Evolutionary conservation across 768 basidiomycete genomes (phyloP).

Genomic region (Xanthoconium stramineum): DNA sequence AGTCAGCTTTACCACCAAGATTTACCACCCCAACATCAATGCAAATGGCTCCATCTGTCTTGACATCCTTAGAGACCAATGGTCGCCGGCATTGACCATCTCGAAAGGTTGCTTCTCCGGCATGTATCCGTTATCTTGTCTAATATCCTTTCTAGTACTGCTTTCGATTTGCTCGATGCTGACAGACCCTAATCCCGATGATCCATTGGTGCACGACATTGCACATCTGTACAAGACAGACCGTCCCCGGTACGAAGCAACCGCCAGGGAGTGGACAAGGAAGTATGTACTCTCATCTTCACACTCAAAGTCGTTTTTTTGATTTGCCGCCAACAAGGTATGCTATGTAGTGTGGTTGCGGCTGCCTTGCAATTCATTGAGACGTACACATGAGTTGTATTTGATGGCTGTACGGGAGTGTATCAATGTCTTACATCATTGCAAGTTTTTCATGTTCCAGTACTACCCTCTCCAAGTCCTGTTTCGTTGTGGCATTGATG

Average conservation of each 20-base stretch:
- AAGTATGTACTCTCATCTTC: conserved; percentile 60
- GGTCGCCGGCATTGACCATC: conserved; percentile 98
- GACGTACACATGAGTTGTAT: conserved; percentile 29
- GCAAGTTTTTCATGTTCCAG: conserved; percentile 33
- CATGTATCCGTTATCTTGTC: neutral
- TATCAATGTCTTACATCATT: conserved; percentile 32
- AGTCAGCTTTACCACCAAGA: conserved; percentile 99
- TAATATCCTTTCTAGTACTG: conserved; percentile 53
- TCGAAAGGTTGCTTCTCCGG: conserved; percentile 77
- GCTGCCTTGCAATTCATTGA: conserved; percentile 22
- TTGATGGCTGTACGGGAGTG: conserved; percentile 30
- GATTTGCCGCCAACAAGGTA: conserved; percentile 30
- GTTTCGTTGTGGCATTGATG: conserved; percentile 15
- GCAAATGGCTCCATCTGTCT: conserved; percentile 98
- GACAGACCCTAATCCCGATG: conserved; percentile 99
- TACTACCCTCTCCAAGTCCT: conserved; percentile 24
- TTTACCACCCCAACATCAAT: conserved; percentile 99
- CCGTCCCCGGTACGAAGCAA: conserved; percentile 93
- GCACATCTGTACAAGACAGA: conserved; percentile 99
- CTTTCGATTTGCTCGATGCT: conserved; percentile 99
- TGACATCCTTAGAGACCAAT: conserved; percentile 98
- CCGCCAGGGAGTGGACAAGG: conserved; percentile 99
- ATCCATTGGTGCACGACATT: conserved; percentile 97
- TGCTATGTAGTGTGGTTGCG: conserved; percentile 47
- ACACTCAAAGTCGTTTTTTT: neutral